These are phyloP conservation scores for Auriscalpium orientale DNA, from an alignment of 768 basidiomycete species.

Conservation along the genomic window DNA sequence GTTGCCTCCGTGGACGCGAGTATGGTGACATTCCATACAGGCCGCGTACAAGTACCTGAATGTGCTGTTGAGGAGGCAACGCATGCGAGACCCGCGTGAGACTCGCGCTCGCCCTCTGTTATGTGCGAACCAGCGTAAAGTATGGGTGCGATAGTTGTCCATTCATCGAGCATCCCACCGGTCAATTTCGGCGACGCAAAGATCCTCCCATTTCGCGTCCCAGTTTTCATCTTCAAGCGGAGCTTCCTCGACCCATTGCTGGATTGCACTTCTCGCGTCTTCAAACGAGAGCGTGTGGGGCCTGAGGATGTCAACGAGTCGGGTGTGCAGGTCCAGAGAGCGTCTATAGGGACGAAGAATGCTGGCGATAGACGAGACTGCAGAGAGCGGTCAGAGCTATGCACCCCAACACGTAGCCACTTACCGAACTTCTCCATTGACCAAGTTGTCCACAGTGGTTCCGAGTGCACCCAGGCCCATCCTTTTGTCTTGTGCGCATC, in stretches of 20 bases:
- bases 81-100: no score
- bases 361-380: conserved; percentile 49
- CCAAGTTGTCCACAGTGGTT: conserved; percentile 81
- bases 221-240: conserved; percentile 62
- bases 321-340: conserved; percentile 48
- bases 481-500: conserved; percentile 72
- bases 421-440: conserved; percentile 71
- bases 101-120: no score
- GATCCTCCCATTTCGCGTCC: conserved; percentile 69
- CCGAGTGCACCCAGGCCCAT: conserved; percentile 59
- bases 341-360: conserved; percentile 62
- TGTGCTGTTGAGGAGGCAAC: no score
- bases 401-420: conserved; percentile 9
- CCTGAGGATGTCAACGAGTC: conserved; percentile 50
- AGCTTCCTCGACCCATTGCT: conserved; percentile 64
- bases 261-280: conserved; percentile 51
- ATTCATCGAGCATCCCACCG: conserved; percentile 42
- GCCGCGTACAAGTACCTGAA: no score
- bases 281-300: conserved; percentile 66
- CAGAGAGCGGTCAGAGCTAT: background rate
- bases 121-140: no score
- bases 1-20: no score
- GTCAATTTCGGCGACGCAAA: conserved; percentile 71
- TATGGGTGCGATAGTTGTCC: no score
- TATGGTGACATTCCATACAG: no score